phyloP scores from a whole-genome alignment of 495 filamentous ascomycete genomes.

The Tuber melanosporum region DNA sequence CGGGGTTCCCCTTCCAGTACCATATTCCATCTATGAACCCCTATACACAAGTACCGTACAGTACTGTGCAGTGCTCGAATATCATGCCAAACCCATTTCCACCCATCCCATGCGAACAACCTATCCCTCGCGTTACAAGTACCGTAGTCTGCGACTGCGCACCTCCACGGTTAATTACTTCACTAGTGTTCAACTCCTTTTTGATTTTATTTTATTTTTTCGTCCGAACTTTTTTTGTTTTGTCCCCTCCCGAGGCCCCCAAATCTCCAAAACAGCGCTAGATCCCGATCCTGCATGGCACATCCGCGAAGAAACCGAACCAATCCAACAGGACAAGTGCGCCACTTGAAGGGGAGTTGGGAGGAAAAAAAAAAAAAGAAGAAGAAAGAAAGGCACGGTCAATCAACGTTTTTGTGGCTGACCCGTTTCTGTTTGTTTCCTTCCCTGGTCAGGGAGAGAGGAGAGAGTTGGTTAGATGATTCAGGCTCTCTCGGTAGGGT shows the following conservation, averaged over 20 bases:
- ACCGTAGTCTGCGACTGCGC: not conserved
- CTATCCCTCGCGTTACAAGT: not conserved
- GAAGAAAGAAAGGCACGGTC: not conserved
- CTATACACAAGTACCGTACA: too few species aligned
- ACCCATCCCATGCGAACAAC: not conserved
- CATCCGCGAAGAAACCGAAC: not conserved
- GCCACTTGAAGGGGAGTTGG: not conserved
- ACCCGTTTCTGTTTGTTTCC: not conserved
- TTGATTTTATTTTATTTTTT: not conserved
- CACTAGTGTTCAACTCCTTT: not conserved
- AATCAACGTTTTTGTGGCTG: slow-evolving; percentile 3
- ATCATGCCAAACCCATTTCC: not conserved
- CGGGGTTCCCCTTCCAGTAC: not conserved
- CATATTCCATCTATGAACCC: too few species aligned
- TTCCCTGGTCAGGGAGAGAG: not conserved
- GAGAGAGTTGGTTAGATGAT: not conserved
- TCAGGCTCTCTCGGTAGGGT: not conserved
- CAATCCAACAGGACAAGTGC: not conserved
- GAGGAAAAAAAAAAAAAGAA: not conserved
- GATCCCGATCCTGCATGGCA: not conserved
- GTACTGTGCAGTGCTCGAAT: not conserved
- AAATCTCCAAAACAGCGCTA: not conserved
- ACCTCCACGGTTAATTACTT: not conserved
- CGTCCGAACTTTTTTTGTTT: not conserved
- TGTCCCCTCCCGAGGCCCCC: not conserved